These are phyloP conservation scores for Colletotrichum sp. DNA, from an alignment of 2,329 filamentous ascomycete genomes.

Conservation along the genomic window DNA sequence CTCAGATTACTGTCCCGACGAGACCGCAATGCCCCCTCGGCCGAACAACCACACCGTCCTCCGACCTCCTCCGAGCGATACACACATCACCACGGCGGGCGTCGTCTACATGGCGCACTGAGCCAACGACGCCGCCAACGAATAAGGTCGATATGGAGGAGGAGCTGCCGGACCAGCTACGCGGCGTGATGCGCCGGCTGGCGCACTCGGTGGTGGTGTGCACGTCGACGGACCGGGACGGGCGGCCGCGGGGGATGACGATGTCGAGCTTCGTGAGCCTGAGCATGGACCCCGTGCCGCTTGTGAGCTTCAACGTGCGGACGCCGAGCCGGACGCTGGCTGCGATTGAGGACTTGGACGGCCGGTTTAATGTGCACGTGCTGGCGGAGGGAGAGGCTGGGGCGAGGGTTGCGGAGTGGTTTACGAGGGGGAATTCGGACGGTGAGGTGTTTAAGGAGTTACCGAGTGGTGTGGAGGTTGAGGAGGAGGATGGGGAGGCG, in stretches of 20 bases:
- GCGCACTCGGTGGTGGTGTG: slow-evolving; percentile 62
- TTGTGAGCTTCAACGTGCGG: slow-evolving; percentile 63
- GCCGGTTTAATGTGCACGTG: slow-evolving; percentile 61
- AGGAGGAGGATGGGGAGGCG: slow-evolving; percentile 26
- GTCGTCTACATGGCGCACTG: slow-evolving; percentile 31
- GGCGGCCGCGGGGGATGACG: slow-evolving; percentile 55
- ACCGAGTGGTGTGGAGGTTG: slow-evolving; percentile 20
- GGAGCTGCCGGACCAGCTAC: slow-evolving; percentile 47
- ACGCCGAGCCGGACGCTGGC: slow-evolving; percentile 61
- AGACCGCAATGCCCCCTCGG: neutral
- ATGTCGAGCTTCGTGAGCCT: slow-evolving; percentile 66
- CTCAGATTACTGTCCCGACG: neutral
- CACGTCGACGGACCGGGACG: slow-evolving; percentile 45
- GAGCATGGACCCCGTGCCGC: slow-evolving; percentile 54
- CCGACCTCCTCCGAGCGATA: neutral
- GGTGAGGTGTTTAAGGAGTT: slow-evolving; percentile 42
- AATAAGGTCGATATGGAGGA: slow-evolving; percentile 33
- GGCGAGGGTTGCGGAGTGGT: slow-evolving; percentile 55
- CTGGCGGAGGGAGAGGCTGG: slow-evolving; percentile 52
- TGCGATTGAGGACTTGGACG: slow-evolving; percentile 46
- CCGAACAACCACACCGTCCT: neutral
- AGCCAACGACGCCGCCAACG: slow-evolving; percentile 36
- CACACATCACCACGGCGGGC: neutral
- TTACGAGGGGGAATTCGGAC: slow-evolving; percentile 53
- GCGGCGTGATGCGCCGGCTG: slow-evolving; percentile 58